Percentiles rank a stretch among this genome's conserved stretches.
phyloP scores from a whole-genome alignment of 371 early-diverging fungal genomes.

The Coemansia sp. region DNA sequence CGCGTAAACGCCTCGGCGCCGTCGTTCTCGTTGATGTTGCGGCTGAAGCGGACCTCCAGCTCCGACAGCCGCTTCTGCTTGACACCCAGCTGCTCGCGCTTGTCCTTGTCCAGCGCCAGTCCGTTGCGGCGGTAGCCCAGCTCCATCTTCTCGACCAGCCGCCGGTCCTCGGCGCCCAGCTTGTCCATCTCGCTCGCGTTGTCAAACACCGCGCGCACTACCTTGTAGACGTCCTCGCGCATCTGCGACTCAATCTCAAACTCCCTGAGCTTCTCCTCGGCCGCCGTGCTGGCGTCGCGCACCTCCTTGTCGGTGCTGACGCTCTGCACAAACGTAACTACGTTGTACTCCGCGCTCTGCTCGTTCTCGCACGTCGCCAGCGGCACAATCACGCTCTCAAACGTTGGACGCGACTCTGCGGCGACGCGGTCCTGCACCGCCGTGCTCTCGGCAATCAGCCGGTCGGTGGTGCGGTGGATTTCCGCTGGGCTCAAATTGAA shows the following conservation, averaged over 20 bases:
- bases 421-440: constrained; percentile 42
- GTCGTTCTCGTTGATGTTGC: constrained; percentile 64
- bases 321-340: constrained; percentile 64
- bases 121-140: constrained; percentile 71
- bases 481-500: constrained; percentile 44
- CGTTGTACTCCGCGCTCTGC: constrained; percentile 51
- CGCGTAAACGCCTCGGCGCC: constrained; percentile 50
- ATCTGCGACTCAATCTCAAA: constrained; percentile 74
- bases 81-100: constrained; percentile 62
- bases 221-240: constrained; percentile 74
- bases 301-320: constrained; percentile 67
- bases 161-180: constrained; percentile 64
- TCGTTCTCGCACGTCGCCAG: constrained; percentile 59
- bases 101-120: constrained; percentile 62
- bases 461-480: constrained; percentile 40
- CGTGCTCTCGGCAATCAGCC: constrained; percentile 44
- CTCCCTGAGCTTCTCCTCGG: constrained; percentile 61
- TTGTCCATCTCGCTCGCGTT: constrained; percentile 55
- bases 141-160: constrained; percentile 65
- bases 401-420: constrained; percentile 40
- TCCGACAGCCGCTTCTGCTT: constrained; percentile 70
- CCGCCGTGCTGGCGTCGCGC: constrained; percentile 70
- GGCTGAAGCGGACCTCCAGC: constrained; percentile 62
- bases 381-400: constrained; percentile 63
- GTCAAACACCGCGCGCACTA: constrained; percentile 58